Conservation (phyloP, 495 filamentous ascomycete genomes). For the Lophium mytilinum region DNA sequence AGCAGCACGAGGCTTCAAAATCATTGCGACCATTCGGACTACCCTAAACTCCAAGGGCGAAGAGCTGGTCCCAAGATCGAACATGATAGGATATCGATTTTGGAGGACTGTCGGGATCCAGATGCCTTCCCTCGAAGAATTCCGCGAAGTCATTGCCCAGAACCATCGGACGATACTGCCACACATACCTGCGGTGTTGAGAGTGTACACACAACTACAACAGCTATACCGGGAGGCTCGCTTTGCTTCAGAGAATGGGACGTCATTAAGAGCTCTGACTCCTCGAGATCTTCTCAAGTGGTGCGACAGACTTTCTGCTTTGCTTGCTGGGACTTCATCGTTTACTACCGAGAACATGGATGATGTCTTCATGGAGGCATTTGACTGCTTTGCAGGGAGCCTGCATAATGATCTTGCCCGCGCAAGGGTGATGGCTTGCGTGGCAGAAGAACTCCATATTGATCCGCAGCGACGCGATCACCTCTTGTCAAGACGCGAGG, state of each 20-base stretch:
- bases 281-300: slow-evolving; percentile 86
- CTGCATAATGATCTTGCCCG: slow-evolving; percentile 59
- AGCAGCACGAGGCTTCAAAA: slow-evolving; percentile 73
- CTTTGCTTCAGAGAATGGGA: slow-evolving; percentile 44
- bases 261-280: slow-evolving; percentile 49
- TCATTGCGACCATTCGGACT: slow-evolving; percentile 85
- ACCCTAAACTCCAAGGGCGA: slow-evolving; percentile 62
- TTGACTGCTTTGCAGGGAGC: slow-evolving; percentile 79
- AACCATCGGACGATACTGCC: slow-evolving; percentile 61
- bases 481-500: slow-evolving; percentile 26
- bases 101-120: slow-evolving; percentile 69
- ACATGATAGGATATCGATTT: slow-evolving; percentile 68
- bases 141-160: slow-evolving; percentile 60
- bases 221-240: slow-evolving; percentile 42
- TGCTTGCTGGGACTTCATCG: slow-evolving; percentile 48
- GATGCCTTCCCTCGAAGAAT: slow-evolving; percentile 59
- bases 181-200: slow-evolving; percentile 62
- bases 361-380: slow-evolving; percentile 80
- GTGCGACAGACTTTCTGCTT: slow-evolving; percentile 61
- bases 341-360: slow-evolving; percentile 72
- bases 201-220: slow-evolving; percentile 63
- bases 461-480: slow-evolving; percentile 62
- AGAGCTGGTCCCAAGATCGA: slow-evolving; percentile 46
- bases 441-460: slow-evolving; percentile 79
- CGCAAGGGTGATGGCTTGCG: slow-evolving; percentile 50